A percentile compares a stretch with the other conserved stretches of the same genome.
Evolutionary conservation across 345 rosid species (phyloP).

Genomic region (Euphorbia lathyris): DNA sequence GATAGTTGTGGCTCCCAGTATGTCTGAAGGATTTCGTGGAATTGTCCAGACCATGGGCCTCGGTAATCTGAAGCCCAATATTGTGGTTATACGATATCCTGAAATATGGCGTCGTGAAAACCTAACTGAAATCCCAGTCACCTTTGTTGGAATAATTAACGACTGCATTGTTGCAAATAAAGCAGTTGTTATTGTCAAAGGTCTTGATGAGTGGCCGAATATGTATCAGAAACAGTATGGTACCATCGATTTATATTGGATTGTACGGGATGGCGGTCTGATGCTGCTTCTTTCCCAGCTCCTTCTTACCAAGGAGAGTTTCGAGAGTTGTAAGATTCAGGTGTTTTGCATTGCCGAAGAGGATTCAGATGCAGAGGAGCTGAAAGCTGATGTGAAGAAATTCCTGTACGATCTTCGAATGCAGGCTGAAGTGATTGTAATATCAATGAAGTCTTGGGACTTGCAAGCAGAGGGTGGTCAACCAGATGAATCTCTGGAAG

Average conservation of each 20-base stretch:
- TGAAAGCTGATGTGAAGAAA: conserved; percentile 94
- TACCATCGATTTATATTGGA: conserved; percentile 97
- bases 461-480: conserved; percentile 57
- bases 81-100: conserved; percentile 96
- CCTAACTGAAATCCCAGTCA: conserved; percentile 83
- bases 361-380: conserved; percentile 90
- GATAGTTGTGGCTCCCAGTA: conserved; percentile 94
- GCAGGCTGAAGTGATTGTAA: conserved; percentile 97
- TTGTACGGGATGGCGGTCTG: conserved; percentile 95
- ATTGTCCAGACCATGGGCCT: conserved; percentile 98
- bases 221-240: conserved; percentile 97
- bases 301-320: conserved; percentile 96
- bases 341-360: conserved; percentile 98
- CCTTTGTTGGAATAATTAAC: conserved; percentile 86
- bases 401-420: conserved; percentile 95
- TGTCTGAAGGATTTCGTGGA: conserved; percentile 97
- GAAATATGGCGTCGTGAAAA: conserved; percentile 99
- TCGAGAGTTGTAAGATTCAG: conserved; percentile 96
- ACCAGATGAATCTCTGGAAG: conserved; percentile 72
- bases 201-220: conserved; percentile 99
- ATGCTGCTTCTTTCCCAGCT: conserved; percentile 99
- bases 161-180: conserved; percentile 97
- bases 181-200: conserved; percentile 97
- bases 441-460: conserved; percentile 96
- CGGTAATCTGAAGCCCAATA: conserved; percentile 96